Conservation (phyloP, 305 asterid genomes). For the Withania somnifera region DNA sequence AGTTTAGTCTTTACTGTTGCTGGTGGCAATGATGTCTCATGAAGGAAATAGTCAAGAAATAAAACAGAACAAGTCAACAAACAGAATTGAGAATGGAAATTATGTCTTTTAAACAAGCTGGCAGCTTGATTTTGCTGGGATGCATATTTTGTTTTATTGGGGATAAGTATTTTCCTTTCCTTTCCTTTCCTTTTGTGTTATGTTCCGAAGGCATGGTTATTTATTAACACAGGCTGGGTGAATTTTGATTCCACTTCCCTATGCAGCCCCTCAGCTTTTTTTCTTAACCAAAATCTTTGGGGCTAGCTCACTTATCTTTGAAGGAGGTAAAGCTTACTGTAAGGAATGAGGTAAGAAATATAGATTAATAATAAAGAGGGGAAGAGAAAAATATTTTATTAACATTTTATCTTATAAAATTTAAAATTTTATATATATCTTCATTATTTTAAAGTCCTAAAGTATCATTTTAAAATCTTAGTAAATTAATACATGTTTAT, state of each 20-base stretch:
- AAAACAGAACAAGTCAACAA: background rate
- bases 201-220: background rate
- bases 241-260: background rate
- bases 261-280: background rate
- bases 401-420: too few species aligned
- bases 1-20: background rate
- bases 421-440: too few species aligned
- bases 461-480: too few species aligned
- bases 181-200: background rate
- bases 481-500: too few species aligned
- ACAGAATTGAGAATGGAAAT: background rate
- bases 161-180: background rate
- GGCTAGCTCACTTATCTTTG: background rate
- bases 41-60: background rate
- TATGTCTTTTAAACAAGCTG: background rate
- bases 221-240: background rate
- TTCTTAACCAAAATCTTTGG: background rate
- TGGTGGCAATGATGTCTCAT: background rate
- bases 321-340: background rate
- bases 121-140: conserved; percentile 1
- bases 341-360: background rate
- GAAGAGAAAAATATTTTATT: too few species aligned
- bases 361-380: too few species aligned
- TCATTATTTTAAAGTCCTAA: too few species aligned
- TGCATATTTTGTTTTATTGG: background rate